Percentiles rank a stretch among this genome's conserved stretches.
These are phyloP conservation scores for Raffaelea deltoideospora DNA, from an alignment of 2,329 filamentous ascomycete species.

Conservation along the genomic window DNA sequence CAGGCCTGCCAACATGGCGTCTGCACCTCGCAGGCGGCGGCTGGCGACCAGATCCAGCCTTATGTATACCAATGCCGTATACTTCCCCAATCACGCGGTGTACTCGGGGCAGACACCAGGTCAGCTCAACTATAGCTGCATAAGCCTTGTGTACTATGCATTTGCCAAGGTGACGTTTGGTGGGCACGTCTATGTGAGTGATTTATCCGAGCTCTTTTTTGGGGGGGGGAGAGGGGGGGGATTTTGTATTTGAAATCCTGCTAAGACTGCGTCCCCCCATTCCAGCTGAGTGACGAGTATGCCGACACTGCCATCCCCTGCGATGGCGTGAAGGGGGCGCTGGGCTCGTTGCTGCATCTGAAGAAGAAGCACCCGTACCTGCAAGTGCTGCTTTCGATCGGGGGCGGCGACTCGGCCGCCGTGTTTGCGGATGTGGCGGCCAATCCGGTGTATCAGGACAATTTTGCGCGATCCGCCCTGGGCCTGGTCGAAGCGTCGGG, in stretches of 20 bases:
- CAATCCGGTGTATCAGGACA: slow-evolving; percentile 43
- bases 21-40: slow-evolving; percentile 27
- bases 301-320: slow-evolving; percentile 59
- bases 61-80: slow-evolving; percentile 59
- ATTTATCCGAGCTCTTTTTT: background rate
- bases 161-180: slow-evolving; percentile 62
- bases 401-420: slow-evolving; percentile 49
- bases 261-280: background rate
- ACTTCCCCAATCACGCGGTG: slow-evolving; percentile 68
- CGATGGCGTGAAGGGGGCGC: slow-evolving; percentile 54
- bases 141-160: slow-evolving; percentile 72
- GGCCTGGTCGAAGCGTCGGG: slow-evolving; percentile 55
- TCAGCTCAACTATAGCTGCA: slow-evolving; percentile 57
- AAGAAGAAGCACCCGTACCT: slow-evolving; percentile 57
- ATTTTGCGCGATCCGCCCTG: slow-evolving; percentile 53
- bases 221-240: background rate
- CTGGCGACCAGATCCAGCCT: slow-evolving; percentile 30
- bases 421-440: slow-evolving; percentile 54
- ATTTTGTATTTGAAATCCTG: background rate
- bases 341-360: slow-evolving; percentile 58
- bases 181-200: slow-evolving; percentile 58
- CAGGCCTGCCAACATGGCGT: slow-evolving; percentile 17
- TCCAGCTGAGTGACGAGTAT: slow-evolving; percentile 63
- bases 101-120: slow-evolving; percentile 61
- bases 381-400: slow-evolving; percentile 63